These are phyloP conservation scores for Posidonia oceanica DNA, from an alignment of 116 monocot species.

Conservation along the genomic window DNA sequence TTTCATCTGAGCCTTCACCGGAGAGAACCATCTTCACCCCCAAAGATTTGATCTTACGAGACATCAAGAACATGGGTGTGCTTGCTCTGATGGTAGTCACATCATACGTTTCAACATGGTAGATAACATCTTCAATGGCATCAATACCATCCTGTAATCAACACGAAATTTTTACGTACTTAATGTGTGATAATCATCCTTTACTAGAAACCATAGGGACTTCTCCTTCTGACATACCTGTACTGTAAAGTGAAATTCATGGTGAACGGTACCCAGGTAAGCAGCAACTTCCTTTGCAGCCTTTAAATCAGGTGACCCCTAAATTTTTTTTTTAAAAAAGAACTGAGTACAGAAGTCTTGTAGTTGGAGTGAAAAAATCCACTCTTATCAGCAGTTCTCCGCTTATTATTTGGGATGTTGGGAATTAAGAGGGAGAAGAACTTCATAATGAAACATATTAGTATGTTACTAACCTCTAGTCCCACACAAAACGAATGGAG, in stretches of 20 bases:
- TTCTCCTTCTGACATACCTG: conserved; percentile 27
- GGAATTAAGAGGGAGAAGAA: no score
- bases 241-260: conserved; percentile 83
- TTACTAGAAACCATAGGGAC: no score
- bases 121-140: conserved; percentile 84
- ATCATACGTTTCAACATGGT: conserved; percentile 84
- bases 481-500: conserved; percentile 84
- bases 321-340: not conserved
- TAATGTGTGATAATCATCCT: no score
- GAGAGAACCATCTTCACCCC: conserved; percentile 92
- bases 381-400: not conserved
- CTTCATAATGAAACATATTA: not conserved
- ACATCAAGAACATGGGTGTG: conserved; percentile 87
- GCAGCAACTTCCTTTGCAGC: conserved; percentile 59
- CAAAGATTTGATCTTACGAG: conserved; percentile 68
- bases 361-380: not conserved
- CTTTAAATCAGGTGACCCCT: conserved; percentile 55
- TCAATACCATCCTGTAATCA: conserved; percentile 56
- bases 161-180: not conserved
- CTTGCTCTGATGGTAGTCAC: conserved; percentile 80
- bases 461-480: conserved; percentile 11
- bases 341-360: not conserved
- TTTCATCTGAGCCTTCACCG: conserved; percentile 81
- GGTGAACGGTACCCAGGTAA: conserved; percentile 71
- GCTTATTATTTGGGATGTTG: no score